Base-by-base conservation (phyloP, 2,329 filamentous ascomycete species). In the Talaromyces sp. region DNA sequence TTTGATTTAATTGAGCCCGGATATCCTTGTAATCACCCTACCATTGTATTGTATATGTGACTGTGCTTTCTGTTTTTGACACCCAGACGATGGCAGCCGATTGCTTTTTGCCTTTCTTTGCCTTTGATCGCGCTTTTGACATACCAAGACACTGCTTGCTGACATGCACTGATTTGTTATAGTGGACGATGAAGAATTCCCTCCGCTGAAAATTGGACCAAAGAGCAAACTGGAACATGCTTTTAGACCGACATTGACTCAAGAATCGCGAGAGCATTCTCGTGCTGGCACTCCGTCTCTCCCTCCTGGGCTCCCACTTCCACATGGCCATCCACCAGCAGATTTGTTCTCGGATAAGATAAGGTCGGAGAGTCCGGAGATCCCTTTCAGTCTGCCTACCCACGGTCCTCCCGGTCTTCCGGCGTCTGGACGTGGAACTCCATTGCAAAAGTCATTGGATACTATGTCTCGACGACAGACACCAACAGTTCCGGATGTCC, bases 161-260 rank as follows among this genome's bases (percentile, higher is more conserved):
- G n/a, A 47, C 51, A 53, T 65, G 31, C 58, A 66, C 76, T 79
- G 70, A 78, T 71, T 64, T 65, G 67, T 67, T 71, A 71, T 75
- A 77, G 80, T 80, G 67, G 76, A 81, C 58, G 77, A 80, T 70
- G 77, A 80, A 69, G 80, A 83, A 17, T 83, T 83, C 56, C 80
- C 81, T 31, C 81, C 80, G 58, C 73, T 83, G 25, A 79, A 74
- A n/a, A 69, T 72, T 8, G 71, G 75, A 13, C 61, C 72, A n/a
- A 78, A 77, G n/a, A 76, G 78, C 54, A 74, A 71, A 19, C 70
- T 73, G 70, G 73, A 79, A 62, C 74, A 78, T 67, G 69, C 77
- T 13, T 74, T 70, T 47, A 72, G 73, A 65, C 77, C 72, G 63
- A 76, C 75, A 69, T 70, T 76, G 49, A 72, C 72, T 51, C 72